phyloP scores from a whole-genome alignment of 1,284 basidiomycete species.

The Irpex sp. region DNA sequence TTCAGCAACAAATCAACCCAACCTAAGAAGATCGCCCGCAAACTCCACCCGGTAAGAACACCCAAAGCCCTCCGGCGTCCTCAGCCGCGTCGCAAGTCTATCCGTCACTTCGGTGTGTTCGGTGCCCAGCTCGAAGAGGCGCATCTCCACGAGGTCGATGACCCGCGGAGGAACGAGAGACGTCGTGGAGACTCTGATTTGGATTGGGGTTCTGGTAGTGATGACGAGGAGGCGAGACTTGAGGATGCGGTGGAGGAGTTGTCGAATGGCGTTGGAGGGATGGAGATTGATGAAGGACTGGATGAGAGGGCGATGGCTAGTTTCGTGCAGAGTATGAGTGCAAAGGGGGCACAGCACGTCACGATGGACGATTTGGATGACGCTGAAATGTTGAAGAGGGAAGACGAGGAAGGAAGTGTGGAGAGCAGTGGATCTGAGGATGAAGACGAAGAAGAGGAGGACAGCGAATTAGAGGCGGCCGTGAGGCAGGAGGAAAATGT shows the following conservation, averaged over 20 bases:
- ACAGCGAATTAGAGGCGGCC: constrained; percentile 16
- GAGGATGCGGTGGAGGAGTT: constrained; percentile 29
- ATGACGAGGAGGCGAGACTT: constrained; percentile 31
- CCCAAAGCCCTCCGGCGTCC: constrained; percentile 21
- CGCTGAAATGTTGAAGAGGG: constrained; percentile 43
- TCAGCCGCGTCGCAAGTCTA: constrained; percentile 26
- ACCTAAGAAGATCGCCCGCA: constrained; percentile 17
- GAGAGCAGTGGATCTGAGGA: constrained; percentile 9
- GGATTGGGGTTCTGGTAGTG: constrained; percentile 52
- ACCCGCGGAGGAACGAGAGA: constrained; percentile 45
- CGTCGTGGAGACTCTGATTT: constrained; percentile 66
- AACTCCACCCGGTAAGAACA: constrained; percentile 19
- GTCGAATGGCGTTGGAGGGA: constrained; percentile 39
- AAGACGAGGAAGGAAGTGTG: constrained; percentile 45
- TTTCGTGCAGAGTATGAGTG: constrained; percentile 52
- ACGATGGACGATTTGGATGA: constrained; percentile 71
- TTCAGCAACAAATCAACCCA: constrained; percentile 16
- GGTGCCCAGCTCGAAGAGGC: constrained; percentile 59
- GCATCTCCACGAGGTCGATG: constrained; percentile 37
- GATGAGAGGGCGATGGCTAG: constrained; percentile 47
- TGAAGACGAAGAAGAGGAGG: constrained; percentile 16
- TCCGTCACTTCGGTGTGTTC: constrained; percentile 42
- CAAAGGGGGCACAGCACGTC: constrained; percentile 42
- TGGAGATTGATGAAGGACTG: constrained; percentile 57
- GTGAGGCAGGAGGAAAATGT: constrained; percentile 32